Conservation (phyloP, 176 grass and related monocot species). For the Carex cristatella region DNA sequence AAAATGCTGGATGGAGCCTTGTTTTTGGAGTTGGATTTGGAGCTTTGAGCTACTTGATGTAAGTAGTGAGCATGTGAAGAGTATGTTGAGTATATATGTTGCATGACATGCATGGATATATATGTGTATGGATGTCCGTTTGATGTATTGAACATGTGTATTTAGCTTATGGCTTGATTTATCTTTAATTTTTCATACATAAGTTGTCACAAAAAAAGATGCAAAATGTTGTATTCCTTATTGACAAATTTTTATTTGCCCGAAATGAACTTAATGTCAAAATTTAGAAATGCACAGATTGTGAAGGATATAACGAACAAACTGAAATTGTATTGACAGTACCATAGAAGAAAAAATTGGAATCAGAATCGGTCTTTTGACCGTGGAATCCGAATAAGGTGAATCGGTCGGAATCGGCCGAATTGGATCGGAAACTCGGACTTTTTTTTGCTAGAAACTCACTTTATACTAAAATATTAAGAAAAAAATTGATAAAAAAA, state of each 20-base stretch:
- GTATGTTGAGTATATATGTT: neutral
- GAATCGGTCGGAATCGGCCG: too few relatives aligned
- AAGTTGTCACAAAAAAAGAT: neutral
- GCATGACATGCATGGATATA: neutral
- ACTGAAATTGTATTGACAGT: too few relatives aligned
- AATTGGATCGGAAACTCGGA: too few relatives aligned
- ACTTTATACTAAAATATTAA: too few relatives aligned
- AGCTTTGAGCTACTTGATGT: conserved; percentile 18
- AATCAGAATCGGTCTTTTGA: too few relatives aligned
- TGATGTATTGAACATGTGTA: neutral
- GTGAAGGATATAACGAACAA: too few relatives aligned
- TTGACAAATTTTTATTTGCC: neutral
- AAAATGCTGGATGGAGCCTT: neutral
- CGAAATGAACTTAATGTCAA: neutral
- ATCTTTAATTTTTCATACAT: neutral
- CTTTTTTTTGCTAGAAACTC: too few relatives aligned
- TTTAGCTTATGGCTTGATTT: conserved; percentile 17
- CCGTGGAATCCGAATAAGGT: too few relatives aligned
- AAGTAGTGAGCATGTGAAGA: neutral
- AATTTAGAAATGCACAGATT: too few relatives aligned
- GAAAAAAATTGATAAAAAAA: too few relatives aligned
- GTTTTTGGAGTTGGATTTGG: conserved; percentile 20
- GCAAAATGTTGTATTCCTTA: neutral
- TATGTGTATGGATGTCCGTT: neutral
- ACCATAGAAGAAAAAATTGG: too few relatives aligned